phyloP scores from a whole-genome alignment of 257 asterid genomes.

The Solanum pennellii region DNA sequence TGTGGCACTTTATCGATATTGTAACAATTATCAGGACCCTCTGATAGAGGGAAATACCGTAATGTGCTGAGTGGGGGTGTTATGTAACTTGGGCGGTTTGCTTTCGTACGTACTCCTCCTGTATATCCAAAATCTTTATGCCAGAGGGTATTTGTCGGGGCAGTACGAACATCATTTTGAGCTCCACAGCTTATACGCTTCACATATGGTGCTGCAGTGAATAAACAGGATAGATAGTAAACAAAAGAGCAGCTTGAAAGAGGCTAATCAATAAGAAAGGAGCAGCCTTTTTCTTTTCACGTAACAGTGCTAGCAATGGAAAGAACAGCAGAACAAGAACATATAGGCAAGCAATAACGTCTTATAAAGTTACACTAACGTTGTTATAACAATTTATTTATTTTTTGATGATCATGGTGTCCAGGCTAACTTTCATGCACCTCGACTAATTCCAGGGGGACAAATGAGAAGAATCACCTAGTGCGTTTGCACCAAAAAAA shows the following conservation, averaged over 20 bases:
- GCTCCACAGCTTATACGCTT: conserved; percentile 93
- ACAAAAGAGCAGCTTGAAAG: not conserved
- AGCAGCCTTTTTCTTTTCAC: not conserved
- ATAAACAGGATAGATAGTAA: not conserved
- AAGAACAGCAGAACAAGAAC: not conserved
- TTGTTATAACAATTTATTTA: not conserved
- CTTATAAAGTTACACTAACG: not conserved
- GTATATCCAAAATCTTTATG: conserved; percentile 84
- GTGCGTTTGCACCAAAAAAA: not conserved
- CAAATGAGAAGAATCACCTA: not conserved
- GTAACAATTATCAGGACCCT: conserved; percentile 92
- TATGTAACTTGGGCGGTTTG: conserved; percentile 59
- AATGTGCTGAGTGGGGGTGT: conserved; percentile 57
- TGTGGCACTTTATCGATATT: conserved; percentile 70
- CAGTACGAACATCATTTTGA: conserved; percentile 46
- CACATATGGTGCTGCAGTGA: conserved; percentile 69
- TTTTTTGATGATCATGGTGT: not conserved
- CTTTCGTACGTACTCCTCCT: conserved; percentile 70
- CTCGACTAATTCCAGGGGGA: not conserved
- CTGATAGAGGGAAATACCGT: conserved; percentile 76
- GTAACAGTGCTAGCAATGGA: not conserved
- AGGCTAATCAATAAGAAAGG: not conserved
- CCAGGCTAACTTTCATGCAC: not conserved
- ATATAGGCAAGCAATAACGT: not conserved
- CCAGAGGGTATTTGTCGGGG: conserved; percentile 74